Evolutionary conservation across 1,284 basidiomycete genomes (phyloP).

Genomic region (Boletus smithii): DNA sequence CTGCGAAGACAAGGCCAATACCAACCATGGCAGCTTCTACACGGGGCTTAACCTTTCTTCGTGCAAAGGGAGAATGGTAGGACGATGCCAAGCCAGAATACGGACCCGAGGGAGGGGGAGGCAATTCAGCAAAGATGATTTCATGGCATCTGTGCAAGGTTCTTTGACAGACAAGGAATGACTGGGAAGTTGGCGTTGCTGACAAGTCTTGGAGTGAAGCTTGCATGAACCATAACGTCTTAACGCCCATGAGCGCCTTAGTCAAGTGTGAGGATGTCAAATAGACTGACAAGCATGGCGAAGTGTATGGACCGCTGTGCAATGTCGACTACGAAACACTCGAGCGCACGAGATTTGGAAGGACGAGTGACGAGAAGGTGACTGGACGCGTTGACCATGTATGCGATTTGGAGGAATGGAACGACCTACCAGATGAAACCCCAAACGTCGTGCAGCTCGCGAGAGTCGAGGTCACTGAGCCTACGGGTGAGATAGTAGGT

Average conservation of each 20-base stretch:
- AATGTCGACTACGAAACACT: constrained; percentile 86
- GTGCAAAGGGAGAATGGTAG: constrained; percentile 45
- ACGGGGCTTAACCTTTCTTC: constrained; percentile 70
- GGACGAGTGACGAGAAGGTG: constrained; percentile 90
- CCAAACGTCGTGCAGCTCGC: constrained; percentile 92
- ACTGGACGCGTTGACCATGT: constrained; percentile 50
- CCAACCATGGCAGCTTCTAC: constrained; percentile 80
- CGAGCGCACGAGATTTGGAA: constrained; percentile 84
- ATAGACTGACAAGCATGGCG: constrained; percentile 79
- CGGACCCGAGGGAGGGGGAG: constrained; percentile 60
- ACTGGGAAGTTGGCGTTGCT: constrained; percentile 61
- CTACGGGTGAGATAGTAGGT: constrained; percentile 91
- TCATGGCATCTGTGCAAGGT: constrained; percentile 92
- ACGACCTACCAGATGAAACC: constrained; percentile 83
- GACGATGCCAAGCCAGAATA: constrained; percentile 57
- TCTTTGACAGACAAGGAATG: constrained; percentile 91
- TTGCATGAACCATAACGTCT: constrained; percentile 99
- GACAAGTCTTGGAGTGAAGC: constrained; percentile 88
- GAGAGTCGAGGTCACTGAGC: constrained; percentile 71
- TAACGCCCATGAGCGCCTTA: constrained; percentile 19
- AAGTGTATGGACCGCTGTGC: constrained; percentile 89
- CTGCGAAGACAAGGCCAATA: constrained; percentile 79
- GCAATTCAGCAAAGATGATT: constrained; percentile 92
- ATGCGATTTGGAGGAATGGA: no score
- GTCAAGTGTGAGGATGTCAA: constrained; percentile 12